A percentile compares a stretch with the other conserved stretches of the same genome.
Evolutionary conservation across 345 rosid genomes (phyloP).

Genomic region (Dipteronia sinensis): DNA sequence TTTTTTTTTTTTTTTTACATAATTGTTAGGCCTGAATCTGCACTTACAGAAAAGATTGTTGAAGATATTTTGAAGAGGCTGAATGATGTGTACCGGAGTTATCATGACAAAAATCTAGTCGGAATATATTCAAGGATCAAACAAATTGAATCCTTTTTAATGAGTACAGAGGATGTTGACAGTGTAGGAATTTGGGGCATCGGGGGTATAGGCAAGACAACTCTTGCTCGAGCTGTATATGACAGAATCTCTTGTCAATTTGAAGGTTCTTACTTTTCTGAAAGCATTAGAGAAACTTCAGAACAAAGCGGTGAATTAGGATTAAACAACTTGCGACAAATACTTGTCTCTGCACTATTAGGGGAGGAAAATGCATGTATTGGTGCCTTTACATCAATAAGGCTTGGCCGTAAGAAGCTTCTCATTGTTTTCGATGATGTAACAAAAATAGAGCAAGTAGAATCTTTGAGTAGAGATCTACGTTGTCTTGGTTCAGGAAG

Average conservation of each 20-base stretch:
- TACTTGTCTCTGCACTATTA: slow-evolving; percentile 9
- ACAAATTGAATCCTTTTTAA: not conserved
- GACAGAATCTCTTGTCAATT: not conserved
- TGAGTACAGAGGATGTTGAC: not conserved
- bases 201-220: not conserved
- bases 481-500: not conserved
- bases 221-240: not conserved
- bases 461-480: slow-evolving; percentile 4
- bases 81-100: not conserved
- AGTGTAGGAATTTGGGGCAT: not conserved
- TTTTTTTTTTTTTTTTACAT: too few relatives aligned
- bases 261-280: not conserved
- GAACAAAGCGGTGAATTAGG: too few relatives aligned
- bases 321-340: not conserved
- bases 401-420: slow-evolving; percentile 23
- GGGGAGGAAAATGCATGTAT: slow-evolving; percentile 19
- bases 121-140: not conserved
- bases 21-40: not conserved
- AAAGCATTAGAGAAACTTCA: slow-evolving; percentile 20
- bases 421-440: slow-evolving; percentile 35
- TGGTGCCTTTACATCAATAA: slow-evolving; percentile 10
- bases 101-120: not conserved
- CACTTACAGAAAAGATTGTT: not conserved
- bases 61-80: not conserved
- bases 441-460: slow-evolving; percentile 22